These are phyloP conservation scores for Candida suzukii DNA, from an alignment of 805 yeast species.

Conservation along the genomic window DNA sequence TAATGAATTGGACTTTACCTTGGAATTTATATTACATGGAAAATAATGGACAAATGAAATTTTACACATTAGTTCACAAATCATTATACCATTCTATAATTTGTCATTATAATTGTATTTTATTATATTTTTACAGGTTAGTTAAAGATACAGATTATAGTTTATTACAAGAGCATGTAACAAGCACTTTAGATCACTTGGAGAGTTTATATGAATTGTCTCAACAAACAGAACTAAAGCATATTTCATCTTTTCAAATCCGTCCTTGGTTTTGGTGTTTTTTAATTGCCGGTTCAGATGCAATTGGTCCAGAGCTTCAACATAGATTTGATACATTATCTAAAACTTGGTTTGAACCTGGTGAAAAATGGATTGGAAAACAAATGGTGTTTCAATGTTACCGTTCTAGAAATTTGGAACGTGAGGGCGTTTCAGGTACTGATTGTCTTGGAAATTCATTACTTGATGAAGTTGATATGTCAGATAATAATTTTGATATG, in stretches of 20 bases:
- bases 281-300: conserved; percentile 37
- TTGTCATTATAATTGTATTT: conserved; percentile 35
- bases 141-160: conserved; percentile 34
- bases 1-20: conserved; percentile 38
- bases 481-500: conserved; percentile 1
- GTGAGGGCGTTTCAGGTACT: conserved; percentile 5
- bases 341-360: conserved; percentile 26
- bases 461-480: conserved; percentile 1
- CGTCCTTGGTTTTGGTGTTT: conserved; percentile 44
- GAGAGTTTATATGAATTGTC: conserved; percentile 20
- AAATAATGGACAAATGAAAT: too few species aligned
- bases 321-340: conserved; percentile 25
- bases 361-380: conserved; percentile 46
- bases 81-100: conserved; percentile 30
- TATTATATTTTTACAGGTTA: conserved; percentile 38
- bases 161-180: conserved; percentile 29
- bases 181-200: conserved; percentile 27
- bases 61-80: too few species aligned
- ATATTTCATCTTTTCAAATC: conserved; percentile 20
- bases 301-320: conserved; percentile 24
- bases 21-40: conserved; percentile 31
- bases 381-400: conserved; percentile 47
- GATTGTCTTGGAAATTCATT: conserved; percentile 2
- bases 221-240: too few species aligned
- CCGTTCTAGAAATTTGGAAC: conserved; percentile 33